Conservation (phyloP, 305 asterid species). For the Nicotiana rustica region DNA sequence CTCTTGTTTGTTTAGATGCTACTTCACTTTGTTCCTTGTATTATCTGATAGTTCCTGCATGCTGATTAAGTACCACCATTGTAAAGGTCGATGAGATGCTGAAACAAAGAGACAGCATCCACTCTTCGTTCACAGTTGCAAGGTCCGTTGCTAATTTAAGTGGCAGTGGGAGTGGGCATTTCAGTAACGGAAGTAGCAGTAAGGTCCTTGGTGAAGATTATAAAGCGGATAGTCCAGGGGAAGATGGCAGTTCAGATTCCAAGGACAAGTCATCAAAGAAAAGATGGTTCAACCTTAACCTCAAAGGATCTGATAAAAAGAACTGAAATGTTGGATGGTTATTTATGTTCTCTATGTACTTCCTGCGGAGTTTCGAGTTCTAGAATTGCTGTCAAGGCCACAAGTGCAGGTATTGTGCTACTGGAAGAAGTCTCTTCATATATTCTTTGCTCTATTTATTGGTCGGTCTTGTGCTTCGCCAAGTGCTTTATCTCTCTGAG, state of each 20-base stretch:
- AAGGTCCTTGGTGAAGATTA: conserved; percentile 47
- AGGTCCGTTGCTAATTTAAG: conserved; percentile 54
- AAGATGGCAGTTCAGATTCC: conserved; percentile 85
- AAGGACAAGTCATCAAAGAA: conserved; percentile 83
- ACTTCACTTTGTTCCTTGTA: neutral
- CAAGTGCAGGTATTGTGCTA: conserved; percentile 30
- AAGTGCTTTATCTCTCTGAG: neutral
- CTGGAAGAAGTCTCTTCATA: conserved; percentile 43
- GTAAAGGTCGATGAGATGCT: conserved; percentile 87
- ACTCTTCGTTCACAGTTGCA: conserved; percentile 79
- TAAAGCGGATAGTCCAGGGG: conserved; percentile 68
- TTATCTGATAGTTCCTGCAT: neutral
- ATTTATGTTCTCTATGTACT: neutral
- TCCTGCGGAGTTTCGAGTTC: neutral
- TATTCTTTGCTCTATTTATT: conserved; percentile 41
- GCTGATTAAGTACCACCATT: neutral
- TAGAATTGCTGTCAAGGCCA: neutral
- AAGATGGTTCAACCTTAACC: conserved; percentile 89
- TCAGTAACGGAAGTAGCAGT: conserved; percentile 57
- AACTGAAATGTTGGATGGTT: neutral
- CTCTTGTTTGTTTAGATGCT: neutral
- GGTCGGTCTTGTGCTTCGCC: neutral
- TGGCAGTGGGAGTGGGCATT: conserved; percentile 51
- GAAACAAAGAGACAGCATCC: conserved; percentile 84
- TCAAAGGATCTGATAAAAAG: conserved; percentile 66